Conservation (phyloP, 768 basidiomycete genomes). For the Cyclocybe aegerita region DNA sequence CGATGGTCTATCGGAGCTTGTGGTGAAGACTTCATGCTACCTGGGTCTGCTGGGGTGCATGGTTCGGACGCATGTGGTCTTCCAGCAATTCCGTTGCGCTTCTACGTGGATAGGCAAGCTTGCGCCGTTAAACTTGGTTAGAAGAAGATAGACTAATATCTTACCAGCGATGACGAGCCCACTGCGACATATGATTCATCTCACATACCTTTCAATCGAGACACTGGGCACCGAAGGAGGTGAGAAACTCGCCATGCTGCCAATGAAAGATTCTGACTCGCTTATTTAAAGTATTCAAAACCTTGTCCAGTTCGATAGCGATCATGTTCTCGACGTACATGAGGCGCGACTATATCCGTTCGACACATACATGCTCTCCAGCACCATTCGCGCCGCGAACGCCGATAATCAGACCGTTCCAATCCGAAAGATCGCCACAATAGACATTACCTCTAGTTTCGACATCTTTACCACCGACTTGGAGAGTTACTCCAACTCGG, state of each 20-base stretch:
- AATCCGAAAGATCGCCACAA: constrained; percentile 41
- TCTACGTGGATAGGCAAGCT: constrained; percentile 51
- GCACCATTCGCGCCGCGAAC: constrained; percentile 42
- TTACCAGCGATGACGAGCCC: constrained; percentile 32
- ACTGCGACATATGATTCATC: constrained; percentile 44
- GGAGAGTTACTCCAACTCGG: constrained; percentile 24
- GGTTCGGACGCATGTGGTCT: constrained; percentile 46
- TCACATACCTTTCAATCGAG: constrained; percentile 40
- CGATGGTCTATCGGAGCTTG: constrained; percentile 59
- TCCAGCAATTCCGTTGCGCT: constrained; percentile 37
- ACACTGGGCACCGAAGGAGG: constrained; percentile 43
- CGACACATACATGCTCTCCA: constrained; percentile 51
- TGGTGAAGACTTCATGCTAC: constrained; percentile 42
- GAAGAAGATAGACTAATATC: neutral
- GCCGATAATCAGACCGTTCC: constrained; percentile 35
- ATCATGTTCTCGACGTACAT: constrained; percentile 56
- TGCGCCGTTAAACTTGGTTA: neutral
- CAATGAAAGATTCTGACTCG: neutral
- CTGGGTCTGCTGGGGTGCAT: constrained; percentile 46
- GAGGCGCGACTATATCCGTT: constrained; percentile 56
- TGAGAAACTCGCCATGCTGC: constrained; percentile 16
- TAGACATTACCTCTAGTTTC: constrained; percentile 48
- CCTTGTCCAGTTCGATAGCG: constrained; percentile 55
- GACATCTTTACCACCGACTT: constrained; percentile 38
- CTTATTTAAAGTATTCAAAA: constrained; percentile 43